Evolutionary conservation across 2,329 filamentous ascomycete genomes (phyloP).

Genomic region (Metarhizium robertsii): DNA sequence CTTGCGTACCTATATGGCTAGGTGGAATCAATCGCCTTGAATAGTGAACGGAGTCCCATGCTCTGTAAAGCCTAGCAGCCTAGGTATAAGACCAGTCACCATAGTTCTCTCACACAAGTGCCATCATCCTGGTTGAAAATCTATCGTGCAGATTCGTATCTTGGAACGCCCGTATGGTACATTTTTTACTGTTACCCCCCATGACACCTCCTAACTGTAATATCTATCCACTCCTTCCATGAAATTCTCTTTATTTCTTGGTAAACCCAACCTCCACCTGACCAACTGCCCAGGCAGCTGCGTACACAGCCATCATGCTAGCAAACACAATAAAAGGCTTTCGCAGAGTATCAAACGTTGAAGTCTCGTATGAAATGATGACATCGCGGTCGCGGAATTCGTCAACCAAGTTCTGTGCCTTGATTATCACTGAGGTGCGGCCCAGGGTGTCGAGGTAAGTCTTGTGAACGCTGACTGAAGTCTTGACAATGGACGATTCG

Average conservation of each 20-base stretch:
- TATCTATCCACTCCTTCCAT: not conserved
- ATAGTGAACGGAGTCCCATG: too few relatives aligned
- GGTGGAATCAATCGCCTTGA: too few relatives aligned
- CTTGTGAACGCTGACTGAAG: conserved; percentile 55
- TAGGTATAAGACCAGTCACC: not conserved
- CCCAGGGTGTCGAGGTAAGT: conserved; percentile 93
- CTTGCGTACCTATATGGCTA: not conserved
- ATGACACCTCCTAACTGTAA: not conserved
- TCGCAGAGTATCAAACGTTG: conserved; percentile 62
- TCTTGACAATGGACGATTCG: conserved; percentile 46
- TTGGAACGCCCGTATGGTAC: conserved; percentile 11
- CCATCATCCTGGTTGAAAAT: not conserved
- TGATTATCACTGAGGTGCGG: conserved; percentile 71
- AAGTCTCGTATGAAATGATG: conserved; percentile 81
- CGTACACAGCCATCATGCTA: conserved; percentile 66
- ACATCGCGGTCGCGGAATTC: conserved; percentile 78
- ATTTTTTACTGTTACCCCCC: conserved; percentile 3
- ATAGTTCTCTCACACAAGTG: not conserved
- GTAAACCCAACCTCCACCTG: conserved; percentile 73
- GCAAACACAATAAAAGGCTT: conserved; percentile 79
- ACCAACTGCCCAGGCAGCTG: conserved; percentile 64
- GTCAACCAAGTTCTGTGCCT: conserved; percentile 79
- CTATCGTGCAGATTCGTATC: conserved; percentile 10
- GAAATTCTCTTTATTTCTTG: conserved; percentile 22
- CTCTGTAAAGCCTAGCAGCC: too few relatives aligned